Base-by-base conservation (phyloP, 129 eudicot genomes). In the Solidago caesia region DNA sequence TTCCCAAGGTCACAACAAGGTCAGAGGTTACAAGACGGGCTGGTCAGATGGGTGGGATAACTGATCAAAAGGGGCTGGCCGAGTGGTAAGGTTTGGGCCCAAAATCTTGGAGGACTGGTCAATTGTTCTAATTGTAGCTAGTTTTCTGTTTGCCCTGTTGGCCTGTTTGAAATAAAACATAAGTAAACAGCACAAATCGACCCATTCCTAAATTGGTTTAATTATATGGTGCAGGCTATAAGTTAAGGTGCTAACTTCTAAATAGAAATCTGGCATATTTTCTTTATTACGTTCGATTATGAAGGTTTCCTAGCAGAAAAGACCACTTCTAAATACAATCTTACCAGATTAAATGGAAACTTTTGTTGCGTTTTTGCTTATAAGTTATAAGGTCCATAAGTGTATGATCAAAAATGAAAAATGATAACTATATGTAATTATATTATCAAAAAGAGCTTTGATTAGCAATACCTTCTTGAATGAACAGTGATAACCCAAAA, bases 401-500 rank as follows among this genome's bases (percentile, higher is more conserved):
- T 73, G 59, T 44, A 59, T 44, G 39, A 74, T 64, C 52, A 75
- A 75, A 26, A 48, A 15, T 55, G 6, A 16, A 5, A 27, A 42
- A 42, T 6, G 15, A 8, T 10, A 26, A 43, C 33, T 4, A 56
- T 2, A 7, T 21, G 41, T 49, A 56, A 2, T 44, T 26, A 43
- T 16, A 44, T 13, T 44, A 21, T 9, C 33, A 33, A 47, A 2
- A 27, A 26, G 16, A 63, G 16, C 8, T 63, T 10, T 52, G 25
- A 33, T 78, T 46, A 53, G 39, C 43, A 78, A 74, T 76, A 89
- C 97, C 97, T 87, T 89, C 92, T 74, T 89, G 83, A 77, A 92
- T 89, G 73, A 84, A 92, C 14, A 92, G 87, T 0, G 98, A 92
- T 16, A 92, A 70, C 68, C 98, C 98, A 25, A 89, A 92, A 84